A percentile compares a stretch with the other conserved stretches of the same genome.
Conservation (phyloP, 768 basidiomycete genomes). For the Mycena vitilis region DNA sequence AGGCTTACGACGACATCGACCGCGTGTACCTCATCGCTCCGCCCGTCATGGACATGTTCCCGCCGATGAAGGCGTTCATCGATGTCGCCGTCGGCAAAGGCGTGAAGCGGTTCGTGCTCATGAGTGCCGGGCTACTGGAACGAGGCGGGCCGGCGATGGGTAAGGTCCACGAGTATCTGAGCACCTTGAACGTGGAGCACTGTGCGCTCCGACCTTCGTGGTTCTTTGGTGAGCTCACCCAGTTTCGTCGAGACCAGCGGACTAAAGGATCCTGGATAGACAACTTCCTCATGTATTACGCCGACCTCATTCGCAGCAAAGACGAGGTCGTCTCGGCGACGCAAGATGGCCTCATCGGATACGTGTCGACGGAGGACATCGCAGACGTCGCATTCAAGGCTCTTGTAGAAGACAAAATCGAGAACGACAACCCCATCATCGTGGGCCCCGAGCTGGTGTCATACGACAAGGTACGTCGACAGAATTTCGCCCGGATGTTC, state of each 20-base stretch:
- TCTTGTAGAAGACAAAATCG: slow-evolving; percentile 39
- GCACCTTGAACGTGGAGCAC: slow-evolving; percentile 47
- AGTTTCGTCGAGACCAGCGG: neutral
- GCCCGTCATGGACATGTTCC: slow-evolving; percentile 32
- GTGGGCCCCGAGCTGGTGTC: slow-evolving; percentile 47
- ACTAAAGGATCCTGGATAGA: slow-evolving; percentile 40
- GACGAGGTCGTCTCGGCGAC: slow-evolving; percentile 43
- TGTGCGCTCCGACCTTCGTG: slow-evolving; percentile 50
- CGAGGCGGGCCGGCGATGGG: slow-evolving; percentile 43
- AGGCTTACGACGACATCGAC: slow-evolving; percentile 40
- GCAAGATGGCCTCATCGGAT: slow-evolving; percentile 44
- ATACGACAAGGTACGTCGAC: slow-evolving; percentile 44
- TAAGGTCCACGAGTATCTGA: slow-evolving; percentile 50
- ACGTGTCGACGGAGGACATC: slow-evolving; percentile 48
- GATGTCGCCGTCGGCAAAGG: slow-evolving; percentile 47
- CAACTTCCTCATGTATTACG: slow-evolving; percentile 42
- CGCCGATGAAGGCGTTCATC: slow-evolving; percentile 43
- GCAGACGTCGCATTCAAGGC: slow-evolving; percentile 46
- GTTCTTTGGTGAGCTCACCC: slow-evolving; percentile 46
- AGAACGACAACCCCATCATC: slow-evolving; percentile 43
- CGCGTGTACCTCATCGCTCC: slow-evolving; percentile 49
- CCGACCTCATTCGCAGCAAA: slow-evolving; percentile 39
- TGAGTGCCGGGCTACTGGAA: slow-evolving; percentile 42
- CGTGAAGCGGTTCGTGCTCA: slow-evolving; percentile 48
- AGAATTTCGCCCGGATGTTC: neutral